Evolutionary conservation across 2,329 filamentous ascomycete species (phyloP).

Genomic region (Talaromyces albobiverticillius): DNA sequence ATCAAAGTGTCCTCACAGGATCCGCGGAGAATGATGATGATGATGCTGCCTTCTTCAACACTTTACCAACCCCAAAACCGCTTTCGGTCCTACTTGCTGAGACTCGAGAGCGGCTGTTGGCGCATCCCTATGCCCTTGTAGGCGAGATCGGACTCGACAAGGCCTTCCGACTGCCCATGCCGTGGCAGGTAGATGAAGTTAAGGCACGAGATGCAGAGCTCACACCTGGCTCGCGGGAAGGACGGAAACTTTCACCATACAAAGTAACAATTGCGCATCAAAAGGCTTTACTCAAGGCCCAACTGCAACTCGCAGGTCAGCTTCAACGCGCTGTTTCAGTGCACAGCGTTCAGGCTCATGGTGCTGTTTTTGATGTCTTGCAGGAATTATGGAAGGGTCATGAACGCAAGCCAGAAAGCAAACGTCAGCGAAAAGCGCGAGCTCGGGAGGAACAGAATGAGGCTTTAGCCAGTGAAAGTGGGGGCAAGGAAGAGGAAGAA

Average conservation of each 20-base stretch:
- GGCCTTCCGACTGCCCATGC: slow-evolving; percentile 57
- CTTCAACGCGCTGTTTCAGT: slow-evolving; percentile 57
- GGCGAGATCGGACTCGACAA: slow-evolving; percentile 64
- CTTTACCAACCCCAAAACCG: slow-evolving; percentile 53
- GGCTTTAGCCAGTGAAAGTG: background rate
- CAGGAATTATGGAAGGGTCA: slow-evolving; percentile 57
- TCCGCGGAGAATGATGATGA: slow-evolving; percentile 32
- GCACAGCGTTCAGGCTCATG: slow-evolving; percentile 64
- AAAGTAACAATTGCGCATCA: slow-evolving; percentile 58
- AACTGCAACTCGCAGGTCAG: slow-evolving; percentile 59
- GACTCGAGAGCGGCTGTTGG: slow-evolving; percentile 47
- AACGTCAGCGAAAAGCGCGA: slow-evolving; percentile 42
- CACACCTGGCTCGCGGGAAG: slow-evolving; percentile 61
- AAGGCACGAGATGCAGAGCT: slow-evolving; percentile 35
- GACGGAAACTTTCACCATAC: slow-evolving; percentile 56
- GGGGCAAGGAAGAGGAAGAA: slow-evolving; percentile 25
- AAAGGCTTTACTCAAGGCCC: slow-evolving; percentile 54
- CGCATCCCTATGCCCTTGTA: slow-evolving; percentile 55
- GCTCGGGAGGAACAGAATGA: slow-evolving; percentile 20
- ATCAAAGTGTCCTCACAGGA: slow-evolving; percentile 53
- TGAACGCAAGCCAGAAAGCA: slow-evolving; percentile 29
- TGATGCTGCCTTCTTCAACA: slow-evolving; percentile 46
- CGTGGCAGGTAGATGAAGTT: slow-evolving; percentile 40
- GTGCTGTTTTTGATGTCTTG: slow-evolving; percentile 55
- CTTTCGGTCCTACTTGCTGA: slow-evolving; percentile 53